Evolutionary conservation across 805 yeast genomes (phyloP).

Genomic region (Cyberlindnera subsufficiens): DNA sequence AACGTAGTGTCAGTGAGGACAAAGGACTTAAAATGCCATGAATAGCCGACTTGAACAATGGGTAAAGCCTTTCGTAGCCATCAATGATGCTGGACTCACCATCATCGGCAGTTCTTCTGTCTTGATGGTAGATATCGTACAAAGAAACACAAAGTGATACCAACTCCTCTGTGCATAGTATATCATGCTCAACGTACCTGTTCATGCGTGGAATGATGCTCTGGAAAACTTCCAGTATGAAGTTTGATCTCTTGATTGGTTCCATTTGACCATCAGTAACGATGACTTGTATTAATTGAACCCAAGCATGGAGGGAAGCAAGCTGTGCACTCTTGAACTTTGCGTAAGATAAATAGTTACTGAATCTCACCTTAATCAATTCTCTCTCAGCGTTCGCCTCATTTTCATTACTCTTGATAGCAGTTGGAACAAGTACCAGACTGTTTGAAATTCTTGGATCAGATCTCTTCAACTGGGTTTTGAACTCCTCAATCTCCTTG

Average conservation of each 20-base stretch:
- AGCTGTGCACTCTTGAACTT: conserved; percentile 49
- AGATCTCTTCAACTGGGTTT: conserved; percentile 12
- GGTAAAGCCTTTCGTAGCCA: conserved; percentile 49
- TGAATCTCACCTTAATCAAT: conserved; percentile 30
- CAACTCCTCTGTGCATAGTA: conserved; percentile 65
- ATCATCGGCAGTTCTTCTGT: conserved; percentile 26
- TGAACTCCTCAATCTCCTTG: conserved; percentile 9
- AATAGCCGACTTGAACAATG: conserved; percentile 68
- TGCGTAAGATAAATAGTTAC: conserved; percentile 39
- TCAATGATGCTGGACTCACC: conserved; percentile 33
- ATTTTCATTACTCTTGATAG: conserved; percentile 19
- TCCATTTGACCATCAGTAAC: conserved; percentile 55
- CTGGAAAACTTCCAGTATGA: conserved; percentile 74
- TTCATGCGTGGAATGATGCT: conserved; percentile 69
- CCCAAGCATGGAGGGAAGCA: conserved; percentile 75
- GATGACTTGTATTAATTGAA: conserved; percentile 66
- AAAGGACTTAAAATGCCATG: conserved; percentile 68
- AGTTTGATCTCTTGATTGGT: conserved; percentile 42
- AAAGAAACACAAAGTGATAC: conserved; percentile 71
- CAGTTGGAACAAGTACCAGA: conserved; percentile 10
- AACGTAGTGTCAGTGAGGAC: conserved; percentile 61
- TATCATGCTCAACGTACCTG: conserved; percentile 63
- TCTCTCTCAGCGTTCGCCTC: conserved; percentile 19
- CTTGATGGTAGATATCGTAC: conserved; percentile 55
- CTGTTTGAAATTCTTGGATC: conserved; percentile 10